Percentiles rank a stretch among this genome's conserved stretches.
These are phyloP conservation scores for Sporisorium scitamineum DNA, from an alignment of 1,284 basidiomycete species.

Conservation along the genomic window DNA sequence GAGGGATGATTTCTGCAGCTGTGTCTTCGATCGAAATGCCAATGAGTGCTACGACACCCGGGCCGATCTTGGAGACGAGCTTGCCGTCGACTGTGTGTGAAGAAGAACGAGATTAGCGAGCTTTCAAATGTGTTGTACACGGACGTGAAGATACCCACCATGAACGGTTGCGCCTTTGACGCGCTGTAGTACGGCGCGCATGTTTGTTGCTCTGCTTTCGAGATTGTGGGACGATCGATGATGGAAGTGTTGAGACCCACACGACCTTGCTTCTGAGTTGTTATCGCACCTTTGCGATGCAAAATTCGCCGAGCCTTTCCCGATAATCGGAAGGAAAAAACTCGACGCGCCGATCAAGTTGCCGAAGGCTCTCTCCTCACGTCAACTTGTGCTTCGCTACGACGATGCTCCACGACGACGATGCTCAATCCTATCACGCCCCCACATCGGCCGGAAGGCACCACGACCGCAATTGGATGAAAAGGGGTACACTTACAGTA, in stretches of 20 bases:
- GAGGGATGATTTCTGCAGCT: constrained; percentile 49
- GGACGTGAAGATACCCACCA: constrained; percentile 31
- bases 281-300: no score
- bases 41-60: constrained; percentile 64
- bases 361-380: no score
- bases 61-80: constrained; percentile 62
- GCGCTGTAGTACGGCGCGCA: constrained; percentile 66
- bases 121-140: background rate
- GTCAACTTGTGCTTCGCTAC: no score
- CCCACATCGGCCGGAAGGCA: no score
- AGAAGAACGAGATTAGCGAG: background rate
- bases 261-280: no score
- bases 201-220: background rate
- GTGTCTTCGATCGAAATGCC: constrained; percentile 64
- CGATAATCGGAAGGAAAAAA: background rate
- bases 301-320: background rate
- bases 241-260: background rate
- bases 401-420: no score
- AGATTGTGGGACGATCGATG: background rate
- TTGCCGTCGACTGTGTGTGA: constrained; percentile 55
- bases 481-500: background rate
- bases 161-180: constrained; percentile 66
- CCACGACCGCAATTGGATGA: background rate
- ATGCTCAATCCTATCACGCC: no score
- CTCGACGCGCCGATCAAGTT: constrained; percentile 22